Conservation (phyloP, 1,284 basidiomycete species). For the Melampsora americana region DNA sequence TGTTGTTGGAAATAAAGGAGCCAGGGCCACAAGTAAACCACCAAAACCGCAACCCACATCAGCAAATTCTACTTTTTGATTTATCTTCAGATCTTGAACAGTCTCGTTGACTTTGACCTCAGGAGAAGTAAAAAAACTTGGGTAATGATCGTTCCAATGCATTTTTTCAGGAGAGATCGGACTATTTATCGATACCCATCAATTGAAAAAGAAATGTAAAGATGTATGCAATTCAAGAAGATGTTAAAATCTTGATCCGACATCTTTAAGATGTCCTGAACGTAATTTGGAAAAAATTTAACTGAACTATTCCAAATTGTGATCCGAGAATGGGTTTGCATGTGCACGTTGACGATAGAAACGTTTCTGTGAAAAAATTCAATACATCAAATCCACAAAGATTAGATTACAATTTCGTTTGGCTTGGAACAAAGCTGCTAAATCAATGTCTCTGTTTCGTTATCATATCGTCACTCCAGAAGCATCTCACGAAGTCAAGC, state of each 20-base stretch:
- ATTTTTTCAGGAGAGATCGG: constrained; percentile 74
- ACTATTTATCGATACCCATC: constrained; percentile 50
- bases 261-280: no score
- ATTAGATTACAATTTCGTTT: background rate
- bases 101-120: constrained; percentile 52
- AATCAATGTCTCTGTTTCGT: background rate
- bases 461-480: background rate
- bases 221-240: no score
- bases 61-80: constrained; percentile 79
- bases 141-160: constrained; percentile 84
- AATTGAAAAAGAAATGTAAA: no score
- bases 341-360: constrained; percentile 96
- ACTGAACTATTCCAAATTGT: constrained; percentile 72
- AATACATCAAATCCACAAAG: background rate
- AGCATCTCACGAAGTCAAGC: background rate
- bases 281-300: background rate
- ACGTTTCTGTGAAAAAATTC: constrained; percentile 69
- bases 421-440: background rate
- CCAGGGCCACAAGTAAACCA: constrained; percentile 82
- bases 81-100: background rate
- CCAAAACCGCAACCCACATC: constrained; percentile 99
- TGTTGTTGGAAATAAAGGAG: constrained; percentile 83
- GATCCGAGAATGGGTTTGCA: constrained; percentile 97
- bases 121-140: constrained; percentile 61
- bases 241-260: no score